Percentiles rank a stretch among this genome's conserved stretches.
These are phyloP conservation scores for Ogataea zsoltii DNA, from an alignment of 805 yeast genomes.

Conservation along the genomic window DNA sequence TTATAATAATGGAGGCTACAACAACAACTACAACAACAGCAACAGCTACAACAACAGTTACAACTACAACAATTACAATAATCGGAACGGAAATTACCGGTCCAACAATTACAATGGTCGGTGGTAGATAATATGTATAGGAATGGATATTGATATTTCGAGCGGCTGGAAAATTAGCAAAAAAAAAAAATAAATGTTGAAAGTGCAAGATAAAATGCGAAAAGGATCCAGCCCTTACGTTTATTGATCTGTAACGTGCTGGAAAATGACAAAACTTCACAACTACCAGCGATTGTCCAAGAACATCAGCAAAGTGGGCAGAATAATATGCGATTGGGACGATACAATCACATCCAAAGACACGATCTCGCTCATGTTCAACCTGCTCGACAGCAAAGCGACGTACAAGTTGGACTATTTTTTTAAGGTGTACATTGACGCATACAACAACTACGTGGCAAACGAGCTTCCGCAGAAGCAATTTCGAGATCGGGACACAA, in stretches of 20 bases:
- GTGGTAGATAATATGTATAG: neutral
- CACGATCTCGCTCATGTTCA: conserved; percentile 53
- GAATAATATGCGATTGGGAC: conserved; percentile 62
- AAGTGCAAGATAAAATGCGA: neutral
- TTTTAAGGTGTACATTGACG: conserved; percentile 41
- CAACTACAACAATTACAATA: conserved; percentile 11
- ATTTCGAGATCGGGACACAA: conserved; percentile 33
- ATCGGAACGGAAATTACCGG: conserved; percentile 3
- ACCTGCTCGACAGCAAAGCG: conserved; percentile 43
- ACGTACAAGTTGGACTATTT: conserved; percentile 45
- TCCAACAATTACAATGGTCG: conserved; percentile 6
- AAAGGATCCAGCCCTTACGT: conserved; percentile 1
- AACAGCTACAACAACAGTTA: conserved; percentile 1
- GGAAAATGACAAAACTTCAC: conserved; percentile 19
- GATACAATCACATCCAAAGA: conserved; percentile 60
- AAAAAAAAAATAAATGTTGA: neutral
- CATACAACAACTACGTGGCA: conserved; percentile 34
- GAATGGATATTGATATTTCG: neutral
- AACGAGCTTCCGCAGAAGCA: conserved; percentile 19
- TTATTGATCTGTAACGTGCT: too few species aligned
- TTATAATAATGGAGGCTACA: conserved; percentile 13
- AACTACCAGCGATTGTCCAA: conserved; percentile 18
- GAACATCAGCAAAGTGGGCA: conserved; percentile 10
- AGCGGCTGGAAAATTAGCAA: neutral
- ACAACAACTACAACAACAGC: conserved; percentile 13